A percentile compares a stretch with the other conserved stretches of the same genome.
phyloP scores from a whole-genome alignment of 2,329 filamentous ascomycete genomes.

The Neofusicoccum laricinum region DNA sequence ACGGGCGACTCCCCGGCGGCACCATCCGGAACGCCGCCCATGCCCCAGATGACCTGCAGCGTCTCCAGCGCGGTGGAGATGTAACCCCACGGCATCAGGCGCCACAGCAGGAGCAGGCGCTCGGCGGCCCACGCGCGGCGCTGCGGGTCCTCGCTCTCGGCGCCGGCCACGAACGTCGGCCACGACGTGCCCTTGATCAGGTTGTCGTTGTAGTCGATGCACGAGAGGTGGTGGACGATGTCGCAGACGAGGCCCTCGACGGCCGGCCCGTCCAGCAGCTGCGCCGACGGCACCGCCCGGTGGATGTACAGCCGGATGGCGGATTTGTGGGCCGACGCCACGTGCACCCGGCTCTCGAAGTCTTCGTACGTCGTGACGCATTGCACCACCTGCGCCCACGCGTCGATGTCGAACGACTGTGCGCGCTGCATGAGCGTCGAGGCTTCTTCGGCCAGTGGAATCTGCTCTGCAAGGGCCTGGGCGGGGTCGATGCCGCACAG shows the following conservation, averaged over 20 bases:
- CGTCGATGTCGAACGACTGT: conserved; percentile 30
- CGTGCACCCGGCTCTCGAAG: conserved; percentile 32
- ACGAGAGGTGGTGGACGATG: conserved; percentile 51
- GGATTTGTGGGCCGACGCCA: conserved; percentile 37
- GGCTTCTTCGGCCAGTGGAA: conserved; percentile 24
- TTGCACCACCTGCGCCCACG: conserved; percentile 32
- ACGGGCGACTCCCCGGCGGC: background rate
- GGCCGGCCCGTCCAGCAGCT: background rate
- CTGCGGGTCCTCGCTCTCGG: conserved; percentile 49
- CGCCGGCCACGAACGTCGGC: conserved; percentile 58
- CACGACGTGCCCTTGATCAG: conserved; percentile 61
- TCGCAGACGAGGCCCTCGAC: conserved; percentile 43
- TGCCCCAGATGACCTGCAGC: conserved; percentile 33
- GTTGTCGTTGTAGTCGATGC: conserved; percentile 48
- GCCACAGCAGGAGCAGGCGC: conserved; percentile 36
- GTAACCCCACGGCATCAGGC: conserved; percentile 38
- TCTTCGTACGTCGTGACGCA: conserved; percentile 33
- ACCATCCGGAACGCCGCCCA: conserved; percentile 21
- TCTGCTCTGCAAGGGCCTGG: background rate
- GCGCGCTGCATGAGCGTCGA: conserved; percentile 26
- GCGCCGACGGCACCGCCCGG: conserved; percentile 27
- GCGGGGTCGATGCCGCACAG: conserved; percentile 24
- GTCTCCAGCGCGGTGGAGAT: conserved; percentile 34
- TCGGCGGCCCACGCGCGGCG: conserved; percentile 53
- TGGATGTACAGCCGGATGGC: conserved; percentile 41